Base-by-base conservation (phyloP, 2,329 filamentous ascomycete species). In the Periconia sp. region DNA sequence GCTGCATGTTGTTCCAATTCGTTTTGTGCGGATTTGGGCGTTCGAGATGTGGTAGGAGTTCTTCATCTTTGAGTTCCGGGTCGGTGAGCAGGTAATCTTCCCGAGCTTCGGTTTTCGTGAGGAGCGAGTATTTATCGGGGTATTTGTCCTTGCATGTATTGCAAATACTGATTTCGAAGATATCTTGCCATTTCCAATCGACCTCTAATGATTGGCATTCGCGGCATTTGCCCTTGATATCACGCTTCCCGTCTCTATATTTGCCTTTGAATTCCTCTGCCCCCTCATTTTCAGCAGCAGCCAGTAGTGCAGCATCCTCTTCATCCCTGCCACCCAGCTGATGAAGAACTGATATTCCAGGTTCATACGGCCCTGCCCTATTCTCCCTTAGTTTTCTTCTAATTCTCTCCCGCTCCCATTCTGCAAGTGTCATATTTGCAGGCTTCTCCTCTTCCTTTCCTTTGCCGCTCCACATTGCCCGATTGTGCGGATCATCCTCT, bases 1-100 rank as follows among this genome's bases (percentile, higher is more conserved):
- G 81, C 86, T 96, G 96, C 94, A 99, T 99, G 75, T 95, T 90
- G 69, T 96, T 91, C 89, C 91, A 99, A 45, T 92, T 91, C 0
- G 88, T 85, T 68, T 96, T 96, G 73, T 96, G 94, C 1, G 94
- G 94, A 60, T 99, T 99, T 1, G 94, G 92, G 23, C 86, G 86
- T 40, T 88, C 87, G 7, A 99, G 79, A 67, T 95, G 92, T 0
- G 92, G 92, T 0, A 99, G 78, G 1, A 99, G 77, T 12, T 92
- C 87, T 43, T 84, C 81, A 62, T 99, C 94, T 58, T 87, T 87
- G n/a, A 99, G 80, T 69, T 99, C 94, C 24, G 92, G 89, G 62
- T 97, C 92, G 2, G 94, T 99, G 30, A 99, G 75, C 1, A 99
- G 81, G 69, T 99, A 99, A 68, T 99, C 94, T 69, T 96, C 89